phyloP scores from a whole-genome alignment of 371 early-diverging fungal genomes.

The Apophysomyces elegans region DNA sequence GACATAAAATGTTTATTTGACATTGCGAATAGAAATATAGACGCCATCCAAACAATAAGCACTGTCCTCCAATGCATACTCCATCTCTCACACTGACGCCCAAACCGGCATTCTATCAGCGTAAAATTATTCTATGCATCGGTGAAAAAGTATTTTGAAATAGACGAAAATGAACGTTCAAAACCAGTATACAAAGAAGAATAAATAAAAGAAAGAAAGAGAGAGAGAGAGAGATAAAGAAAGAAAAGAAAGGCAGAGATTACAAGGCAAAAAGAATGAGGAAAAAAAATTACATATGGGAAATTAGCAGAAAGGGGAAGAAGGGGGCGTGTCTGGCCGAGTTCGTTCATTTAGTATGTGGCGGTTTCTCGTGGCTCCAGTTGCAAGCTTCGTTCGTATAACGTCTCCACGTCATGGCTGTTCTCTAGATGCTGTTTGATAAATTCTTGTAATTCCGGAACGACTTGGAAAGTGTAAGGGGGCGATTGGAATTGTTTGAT shows the following conservation, averaged over 20 bases:
- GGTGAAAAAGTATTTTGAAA: too few relatives aligned
- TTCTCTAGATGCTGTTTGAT: slow-evolving; percentile 63
- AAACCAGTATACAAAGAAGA: background rate
- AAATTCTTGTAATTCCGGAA: slow-evolving; percentile 81
- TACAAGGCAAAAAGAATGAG: background rate
- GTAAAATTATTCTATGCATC: too few relatives aligned
- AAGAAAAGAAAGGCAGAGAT: slow-evolving; percentile 2
- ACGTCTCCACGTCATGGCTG: slow-evolving; percentile 61
- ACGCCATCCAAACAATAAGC: too few relatives aligned
- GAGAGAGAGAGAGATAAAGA: background rate
- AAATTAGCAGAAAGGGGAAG: slow-evolving; percentile 2
- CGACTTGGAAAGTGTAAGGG: slow-evolving; percentile 74
- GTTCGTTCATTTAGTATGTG: slow-evolving; percentile 8
- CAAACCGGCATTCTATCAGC: too few relatives aligned
- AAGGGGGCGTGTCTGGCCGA: slow-evolving; percentile 2
- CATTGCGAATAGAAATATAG: too few relatives aligned
- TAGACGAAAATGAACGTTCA: too few relatives aligned
- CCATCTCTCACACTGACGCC: too few relatives aligned
- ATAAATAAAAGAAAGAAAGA: background rate
- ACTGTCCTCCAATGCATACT: too few relatives aligned
- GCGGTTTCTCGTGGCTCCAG: slow-evolving; percentile 63
- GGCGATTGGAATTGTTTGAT: slow-evolving; percentile 88
- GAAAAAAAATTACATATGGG: background rate
- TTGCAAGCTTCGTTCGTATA: slow-evolving; percentile 68
- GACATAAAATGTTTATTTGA: too few relatives aligned